phyloP scores from a whole-genome alignment of 106 monocot genomes.

The Allium cepa region DNA sequence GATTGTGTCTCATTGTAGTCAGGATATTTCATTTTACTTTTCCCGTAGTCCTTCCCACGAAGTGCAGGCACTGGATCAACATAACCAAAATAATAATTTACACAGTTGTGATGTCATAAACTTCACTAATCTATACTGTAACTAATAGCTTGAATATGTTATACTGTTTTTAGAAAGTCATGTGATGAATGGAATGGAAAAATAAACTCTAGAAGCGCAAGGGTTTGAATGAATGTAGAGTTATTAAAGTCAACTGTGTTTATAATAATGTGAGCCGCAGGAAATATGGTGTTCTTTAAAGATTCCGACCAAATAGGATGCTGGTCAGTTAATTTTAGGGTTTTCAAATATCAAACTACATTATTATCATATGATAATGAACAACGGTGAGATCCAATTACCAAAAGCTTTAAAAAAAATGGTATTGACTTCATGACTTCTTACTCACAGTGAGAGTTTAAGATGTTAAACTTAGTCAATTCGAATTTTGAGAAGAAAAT shows the following conservation, averaged over 20 bases:
- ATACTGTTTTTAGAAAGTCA: not conserved
- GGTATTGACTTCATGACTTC: no score
- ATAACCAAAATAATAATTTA: not conserved
- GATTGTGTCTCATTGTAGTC: conserved; percentile 90
- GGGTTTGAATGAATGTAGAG: not conserved
- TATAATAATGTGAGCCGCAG: not conserved
- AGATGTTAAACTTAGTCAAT: no score
- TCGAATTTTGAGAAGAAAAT: no score
- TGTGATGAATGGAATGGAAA: not conserved
- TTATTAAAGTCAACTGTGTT: no score
- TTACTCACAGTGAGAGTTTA: no score
- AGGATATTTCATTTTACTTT: conserved; percentile 90
- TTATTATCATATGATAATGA: not conserved
- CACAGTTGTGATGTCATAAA: not conserved
- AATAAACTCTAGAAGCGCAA: not conserved
- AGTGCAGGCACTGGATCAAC: conserved; percentile 79
- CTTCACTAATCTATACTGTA: not conserved
- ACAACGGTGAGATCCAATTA: no score
- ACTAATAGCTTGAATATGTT: no score
- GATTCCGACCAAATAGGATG: not conserved
- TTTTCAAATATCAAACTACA: not conserved
- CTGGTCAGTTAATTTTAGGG: not conserved
- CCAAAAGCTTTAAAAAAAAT: no score
- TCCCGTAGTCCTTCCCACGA: conserved; percentile 97
- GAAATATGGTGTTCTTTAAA: not conserved